A percentile compares a stretch with the other conserved stretches of the same genome.
These are phyloP conservation scores for Parietaria judaica DNA, from an alignment of 306 rosid species.

Conservation along the genomic window DNA sequence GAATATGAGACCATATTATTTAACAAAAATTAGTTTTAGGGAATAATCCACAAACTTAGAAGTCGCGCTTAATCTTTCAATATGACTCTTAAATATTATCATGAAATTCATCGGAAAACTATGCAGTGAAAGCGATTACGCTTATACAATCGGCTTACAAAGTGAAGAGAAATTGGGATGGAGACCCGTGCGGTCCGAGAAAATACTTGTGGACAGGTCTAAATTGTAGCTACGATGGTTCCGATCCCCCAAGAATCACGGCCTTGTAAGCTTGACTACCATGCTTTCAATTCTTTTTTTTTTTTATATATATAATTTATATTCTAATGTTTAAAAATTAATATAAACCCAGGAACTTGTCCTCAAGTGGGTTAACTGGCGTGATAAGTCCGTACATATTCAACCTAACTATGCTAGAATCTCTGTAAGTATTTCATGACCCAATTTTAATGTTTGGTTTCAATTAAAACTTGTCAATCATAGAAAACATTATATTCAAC, in stretches of 20 bases:
- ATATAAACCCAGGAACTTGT: slow-evolving; percentile 6
- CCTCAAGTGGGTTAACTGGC: too few species aligned
- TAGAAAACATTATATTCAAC: background rate
- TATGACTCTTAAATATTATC: too few species aligned
- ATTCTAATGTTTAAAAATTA: slow-evolving; percentile 13
- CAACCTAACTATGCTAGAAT: too few species aligned
- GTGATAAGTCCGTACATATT: too few species aligned
- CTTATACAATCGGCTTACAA: slow-evolving; percentile 29
- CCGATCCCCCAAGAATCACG: slow-evolving; percentile 8
- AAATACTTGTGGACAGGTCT: slow-evolving; percentile 39
- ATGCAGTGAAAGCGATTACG: slow-evolving; percentile 37
- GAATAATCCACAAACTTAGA: too few species aligned
- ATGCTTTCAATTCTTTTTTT: background rate
- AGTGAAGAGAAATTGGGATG: slow-evolving; percentile 36
- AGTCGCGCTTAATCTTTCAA: too few species aligned
- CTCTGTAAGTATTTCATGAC: slow-evolving; percentile 26
- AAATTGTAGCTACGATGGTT: slow-evolving; percentile 25
- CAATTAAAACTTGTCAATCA: background rate
- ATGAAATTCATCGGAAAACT: too few species aligned
- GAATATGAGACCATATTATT: too few species aligned
- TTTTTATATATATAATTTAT: background rate
- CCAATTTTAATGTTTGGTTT: too few species aligned
- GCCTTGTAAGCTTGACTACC: slow-evolving; percentile 14
- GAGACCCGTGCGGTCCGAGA: slow-evolving; percentile 43
- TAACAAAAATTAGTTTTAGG: too few species aligned